Evolutionary conservation across 2,329 filamentous ascomycete species (phyloP).

Genomic region (Talaromyces piceae): DNA sequence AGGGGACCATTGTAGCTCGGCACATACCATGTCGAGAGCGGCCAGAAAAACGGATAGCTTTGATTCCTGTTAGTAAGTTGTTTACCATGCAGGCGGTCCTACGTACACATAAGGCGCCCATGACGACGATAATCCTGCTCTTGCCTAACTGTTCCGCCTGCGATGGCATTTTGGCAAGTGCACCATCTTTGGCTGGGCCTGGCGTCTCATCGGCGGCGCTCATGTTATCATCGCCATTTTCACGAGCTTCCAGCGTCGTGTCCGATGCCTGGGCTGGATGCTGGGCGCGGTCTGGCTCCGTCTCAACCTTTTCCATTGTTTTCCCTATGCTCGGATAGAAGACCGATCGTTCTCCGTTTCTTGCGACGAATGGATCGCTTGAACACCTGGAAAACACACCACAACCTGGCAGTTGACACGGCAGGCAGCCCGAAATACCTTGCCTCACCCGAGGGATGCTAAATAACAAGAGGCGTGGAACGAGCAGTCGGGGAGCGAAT

Average conservation of each 20-base stretch:
- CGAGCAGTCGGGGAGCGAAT: neutral
- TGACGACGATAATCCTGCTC: constrained; percentile 34
- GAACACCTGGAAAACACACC: too few relatives aligned
- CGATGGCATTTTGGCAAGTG: constrained; percentile 21
- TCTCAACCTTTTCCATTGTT: neutral
- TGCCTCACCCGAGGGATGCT: too few relatives aligned
- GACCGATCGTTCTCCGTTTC: too few relatives aligned
- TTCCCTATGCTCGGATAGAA: too few relatives aligned
- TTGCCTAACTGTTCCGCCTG: constrained; percentile 33
- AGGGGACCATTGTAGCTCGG: neutral
- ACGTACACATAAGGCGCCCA: constrained; percentile 35
- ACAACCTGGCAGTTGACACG: too few relatives aligned
- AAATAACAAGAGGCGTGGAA: neutral
- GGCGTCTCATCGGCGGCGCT: neutral
- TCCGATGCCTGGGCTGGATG: constrained; percentile 4
- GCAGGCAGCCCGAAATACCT: too few relatives aligned
- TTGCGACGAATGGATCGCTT: too few relatives aligned
- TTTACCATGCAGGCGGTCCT: neutral
- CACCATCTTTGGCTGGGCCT: neutral
- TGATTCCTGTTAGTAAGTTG: constrained; percentile 12
- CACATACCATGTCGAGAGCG: constrained; percentile 49
- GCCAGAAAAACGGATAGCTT: constrained; percentile 53
- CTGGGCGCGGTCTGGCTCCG: neutral
- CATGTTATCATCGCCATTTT: constrained; percentile 1
- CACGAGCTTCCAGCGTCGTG: constrained; percentile 2